Base-by-base conservation (phyloP, 2,329 filamentous ascomycete species). In the Verticillium klebahnii region DNA sequence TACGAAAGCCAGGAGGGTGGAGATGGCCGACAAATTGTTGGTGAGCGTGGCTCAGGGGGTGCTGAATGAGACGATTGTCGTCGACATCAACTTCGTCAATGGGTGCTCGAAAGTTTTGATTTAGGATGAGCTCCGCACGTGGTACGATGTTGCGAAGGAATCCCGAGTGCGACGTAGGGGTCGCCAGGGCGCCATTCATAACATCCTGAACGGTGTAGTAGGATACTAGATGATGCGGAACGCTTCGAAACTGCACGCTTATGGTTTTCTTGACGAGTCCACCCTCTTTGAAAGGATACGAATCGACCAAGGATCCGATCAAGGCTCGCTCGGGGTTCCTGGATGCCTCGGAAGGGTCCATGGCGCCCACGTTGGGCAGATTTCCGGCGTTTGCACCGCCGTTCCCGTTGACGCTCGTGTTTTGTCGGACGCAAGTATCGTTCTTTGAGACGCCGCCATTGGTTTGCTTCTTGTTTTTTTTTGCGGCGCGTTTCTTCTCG, bases 241-340 rank as follows among this genome's bases (percentile, higher is more conserved):
- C 84, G 2, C 89, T 89, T 31, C 89, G 83, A 58, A 89, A 87
- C 2, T 84, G 87, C 45, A 97, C 86, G 68, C 89, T 94, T 75
- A 97, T 93, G 0, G 93, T 97, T 80, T 97, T 97, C 82, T 97
- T 97, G 65, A 97, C 85, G 50, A 97, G 77, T 0, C 93, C 93
- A 1, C 87, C 85, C 15, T 87, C 81, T 70, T 95, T 95, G 82
- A 97, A 97, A 36, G 88, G 86, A 69, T 97, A 97, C 0, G 90
- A 93, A 75, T 96, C 93, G n/a, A 94, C 85, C 14, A 97, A 80
- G 1, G 92, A 96, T 75, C 79, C 45, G 23, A 64, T 61, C 19
- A 63, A 40, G n/a, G 61, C 65, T 2, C 66, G 62, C 17, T 63
- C 56, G n/a, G 57, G 65, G 9, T 56, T 68, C 62, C 2, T 64